Evolutionary conservation across 352 stramenopile genomes (phyloP).

Genomic region (Phytophthora syringae): DNA sequence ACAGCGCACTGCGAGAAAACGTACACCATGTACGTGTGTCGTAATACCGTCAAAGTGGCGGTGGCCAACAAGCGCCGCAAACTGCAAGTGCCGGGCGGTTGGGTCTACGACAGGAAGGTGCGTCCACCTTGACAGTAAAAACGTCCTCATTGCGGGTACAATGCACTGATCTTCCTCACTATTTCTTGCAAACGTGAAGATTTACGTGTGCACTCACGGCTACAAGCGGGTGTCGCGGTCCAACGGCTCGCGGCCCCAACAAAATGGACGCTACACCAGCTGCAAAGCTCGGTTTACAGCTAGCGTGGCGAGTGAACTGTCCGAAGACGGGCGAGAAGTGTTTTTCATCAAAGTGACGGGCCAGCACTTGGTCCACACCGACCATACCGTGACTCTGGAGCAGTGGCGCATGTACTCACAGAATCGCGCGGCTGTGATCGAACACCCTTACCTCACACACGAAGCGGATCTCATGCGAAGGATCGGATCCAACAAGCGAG

Average conservation of each 20-base stretch:
- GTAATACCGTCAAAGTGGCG: constrained; percentile 78
- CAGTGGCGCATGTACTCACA: constrained; percentile 85
- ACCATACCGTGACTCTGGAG: constrained; percentile 67
- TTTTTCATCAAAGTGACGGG: constrained; percentile 75
- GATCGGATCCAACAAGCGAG: constrained; percentile 74
- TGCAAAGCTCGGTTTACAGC: constrained; percentile 76
- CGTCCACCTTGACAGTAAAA: constrained; percentile 6
- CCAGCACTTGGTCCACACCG: constrained; percentile 66
- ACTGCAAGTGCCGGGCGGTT: constrained; percentile 64
- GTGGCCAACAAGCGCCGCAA: constrained; percentile 77
- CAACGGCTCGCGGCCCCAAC: constrained; percentile 60
- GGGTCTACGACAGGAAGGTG: constrained; percentile 79
- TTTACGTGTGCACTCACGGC: constrained; percentile 80
- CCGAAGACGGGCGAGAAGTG: constrained; percentile 51
- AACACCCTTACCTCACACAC: constrained; percentile 75
- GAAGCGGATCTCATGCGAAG: constrained; percentile 77
- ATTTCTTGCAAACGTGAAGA: constrained; percentile 22
- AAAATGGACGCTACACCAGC: constrained; percentile 75
- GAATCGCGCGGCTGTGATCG: constrained; percentile 73
- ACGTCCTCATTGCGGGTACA: constrained; percentile 8
- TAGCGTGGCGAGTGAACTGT: constrained; percentile 57
- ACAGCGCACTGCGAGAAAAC: constrained; percentile 78
- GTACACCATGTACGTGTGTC: constrained; percentile 83
- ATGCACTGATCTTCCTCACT: background rate
- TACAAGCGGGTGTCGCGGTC: constrained; percentile 76